phyloP scores from a whole-genome alignment of 116 monocot genomes.

The Thalassia testudinum region DNA sequence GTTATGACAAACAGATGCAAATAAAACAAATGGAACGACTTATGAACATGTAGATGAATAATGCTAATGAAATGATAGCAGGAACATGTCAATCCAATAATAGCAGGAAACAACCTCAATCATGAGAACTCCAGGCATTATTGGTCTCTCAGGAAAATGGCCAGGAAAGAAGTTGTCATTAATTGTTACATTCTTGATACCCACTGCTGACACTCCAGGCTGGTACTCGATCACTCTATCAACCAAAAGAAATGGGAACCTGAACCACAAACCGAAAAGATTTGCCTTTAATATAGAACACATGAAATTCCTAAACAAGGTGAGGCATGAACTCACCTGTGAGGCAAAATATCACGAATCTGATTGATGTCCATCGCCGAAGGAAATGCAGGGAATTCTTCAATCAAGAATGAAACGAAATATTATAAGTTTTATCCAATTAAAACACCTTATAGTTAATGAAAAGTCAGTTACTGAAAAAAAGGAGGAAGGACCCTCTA shows the following conservation, averaged over 20 bases:
- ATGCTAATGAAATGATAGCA: background rate
- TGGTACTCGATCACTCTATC: slow-evolving; percentile 93
- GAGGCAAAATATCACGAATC: slow-evolving; percentile 25
- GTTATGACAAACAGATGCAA: no score
- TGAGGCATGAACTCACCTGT: slow-evolving; percentile 6
- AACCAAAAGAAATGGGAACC: slow-evolving; percentile 87
- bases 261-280: slow-evolving; percentile 6
- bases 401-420: no score
- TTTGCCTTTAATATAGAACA: background rate
- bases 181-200: slow-evolving; percentile 89
- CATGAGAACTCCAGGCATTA: slow-evolving; percentile 99
- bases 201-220: slow-evolving; percentile 69
- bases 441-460: no score
- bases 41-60: background rate
- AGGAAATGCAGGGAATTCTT: slow-evolving; percentile 25
- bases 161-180: slow-evolving; percentile 92
- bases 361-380: slow-evolving; percentile 37
- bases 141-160: slow-evolving; percentile 87
- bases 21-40: background rate
- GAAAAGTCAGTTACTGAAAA: no score
- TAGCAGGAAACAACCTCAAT: slow-evolving; percentile 73
- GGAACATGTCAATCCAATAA: background rate
- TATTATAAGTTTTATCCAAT: no score
- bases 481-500: background rate
- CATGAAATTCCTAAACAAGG: background rate